These are phyloP conservation scores for Mytilinidion resinicola DNA, from an alignment of 495 filamentous ascomycete genomes.

Conservation along the genomic window DNA sequence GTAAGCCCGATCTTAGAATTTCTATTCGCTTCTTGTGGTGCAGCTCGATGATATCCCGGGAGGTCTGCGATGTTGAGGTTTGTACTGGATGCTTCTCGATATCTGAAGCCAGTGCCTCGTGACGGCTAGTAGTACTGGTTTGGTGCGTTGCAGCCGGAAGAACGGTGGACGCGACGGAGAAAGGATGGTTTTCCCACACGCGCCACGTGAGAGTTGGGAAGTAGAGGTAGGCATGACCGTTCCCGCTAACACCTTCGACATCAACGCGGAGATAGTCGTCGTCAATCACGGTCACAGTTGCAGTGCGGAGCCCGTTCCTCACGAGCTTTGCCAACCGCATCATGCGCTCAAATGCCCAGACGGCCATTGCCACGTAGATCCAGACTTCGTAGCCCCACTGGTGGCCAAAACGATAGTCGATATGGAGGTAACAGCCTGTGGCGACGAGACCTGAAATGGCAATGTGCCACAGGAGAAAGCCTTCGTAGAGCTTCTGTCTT, in stretches of 20 bases:
- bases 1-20: no score
- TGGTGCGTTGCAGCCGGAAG: slow-evolving; percentile 9
- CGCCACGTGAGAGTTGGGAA: slow-evolving; percentile 40
- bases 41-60: no score
- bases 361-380: slow-evolving; percentile 39
- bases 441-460: slow-evolving; percentile 36
- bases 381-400: slow-evolving; percentile 41
- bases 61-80: no score
- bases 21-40: no score
- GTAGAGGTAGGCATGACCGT: slow-evolving; percentile 38
- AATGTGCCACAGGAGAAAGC: slow-evolving; percentile 41
- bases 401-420: slow-evolving; percentile 21
- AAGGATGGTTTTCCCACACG: slow-evolving; percentile 48
- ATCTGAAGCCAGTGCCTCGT: no score
- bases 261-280: slow-evolving; percentile 34
- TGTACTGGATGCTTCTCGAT: no score
- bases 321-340: slow-evolving; percentile 29
- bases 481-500: slow-evolving; percentile 36
- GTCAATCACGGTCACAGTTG: slow-evolving; percentile 34
- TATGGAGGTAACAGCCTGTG: slow-evolving; percentile 42
- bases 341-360: slow-evolving; percentile 43
- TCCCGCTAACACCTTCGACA: slow-evolving; percentile 29
- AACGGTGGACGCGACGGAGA: slow-evolving; percentile 37
- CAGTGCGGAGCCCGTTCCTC: slow-evolving; percentile 28
- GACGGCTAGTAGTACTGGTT: no score